phyloP scores from a whole-genome alignment of 2,329 filamentous ascomycete genomes.

The Hawksworthiomyces lignivorus region DNA sequence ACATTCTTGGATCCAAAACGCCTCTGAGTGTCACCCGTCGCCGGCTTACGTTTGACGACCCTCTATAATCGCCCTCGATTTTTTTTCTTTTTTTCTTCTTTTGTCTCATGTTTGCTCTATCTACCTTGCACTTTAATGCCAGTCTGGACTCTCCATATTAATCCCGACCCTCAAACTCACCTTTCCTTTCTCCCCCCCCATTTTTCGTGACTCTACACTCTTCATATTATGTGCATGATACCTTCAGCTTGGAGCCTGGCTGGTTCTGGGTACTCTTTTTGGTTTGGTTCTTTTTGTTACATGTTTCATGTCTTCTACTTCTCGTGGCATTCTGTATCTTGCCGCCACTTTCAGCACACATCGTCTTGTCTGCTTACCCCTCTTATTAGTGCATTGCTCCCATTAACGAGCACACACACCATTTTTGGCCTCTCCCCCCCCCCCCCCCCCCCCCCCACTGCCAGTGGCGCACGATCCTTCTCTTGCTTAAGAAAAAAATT shows the following conservation, averaged over 20 bases:
- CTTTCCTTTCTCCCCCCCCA: background rate
- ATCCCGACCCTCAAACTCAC: too few relatives aligned
- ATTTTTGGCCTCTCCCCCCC: background rate
- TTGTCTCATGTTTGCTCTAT: background rate
- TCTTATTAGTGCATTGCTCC: background rate
- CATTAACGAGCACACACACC: background rate
- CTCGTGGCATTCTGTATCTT: background rate
- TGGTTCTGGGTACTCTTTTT: slow-evolving; percentile 14
- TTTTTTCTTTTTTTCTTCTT: background rate
- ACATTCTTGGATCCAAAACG: slow-evolving; percentile 39
- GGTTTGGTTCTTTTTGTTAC: background rate
- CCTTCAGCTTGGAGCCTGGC: slow-evolving; percentile 13
- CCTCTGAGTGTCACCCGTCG: slow-evolving; percentile 62
- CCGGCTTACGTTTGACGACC: slow-evolving; percentile 72
- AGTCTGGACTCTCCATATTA: slow-evolving; percentile 13
- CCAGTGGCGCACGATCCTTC: background rate
- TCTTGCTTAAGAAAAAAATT: slow-evolving; percentile 4
- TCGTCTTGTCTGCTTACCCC: background rate
- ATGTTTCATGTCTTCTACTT: background rate
- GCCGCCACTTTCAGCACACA: background rate
- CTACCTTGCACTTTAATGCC: slow-evolving; percentile 12
- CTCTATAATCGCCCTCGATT: slow-evolving; percentile 6
- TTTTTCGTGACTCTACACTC: background rate
- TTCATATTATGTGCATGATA: slow-evolving; percentile 13
- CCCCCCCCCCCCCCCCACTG: background rate